Percentiles rank a stretch among this genome's conserved stretches.
Conservation (phyloP, 805 yeast species). For the Kazachstania martiniae region DNA sequence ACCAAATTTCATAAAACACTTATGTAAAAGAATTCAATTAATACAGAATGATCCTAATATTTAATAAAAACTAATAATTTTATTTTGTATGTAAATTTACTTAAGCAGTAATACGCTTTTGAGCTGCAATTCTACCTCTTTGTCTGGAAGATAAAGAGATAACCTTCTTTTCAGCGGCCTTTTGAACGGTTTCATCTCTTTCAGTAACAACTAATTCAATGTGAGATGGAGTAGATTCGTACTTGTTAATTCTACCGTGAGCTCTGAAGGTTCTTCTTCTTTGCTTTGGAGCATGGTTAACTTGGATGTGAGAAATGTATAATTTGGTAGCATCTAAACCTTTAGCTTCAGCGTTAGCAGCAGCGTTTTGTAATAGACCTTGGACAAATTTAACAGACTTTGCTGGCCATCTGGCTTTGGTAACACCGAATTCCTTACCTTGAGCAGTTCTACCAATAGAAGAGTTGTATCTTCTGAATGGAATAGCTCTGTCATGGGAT, state of each 20-base stretch:
- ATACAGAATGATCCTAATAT: too few relatives aligned
- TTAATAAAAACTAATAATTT: neutral
- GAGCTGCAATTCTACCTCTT: constrained; percentile 81
- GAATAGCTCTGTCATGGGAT: constrained; percentile 98
- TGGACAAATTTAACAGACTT: constrained; percentile 93
- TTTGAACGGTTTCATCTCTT: constrained; percentile 86
- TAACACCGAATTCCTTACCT: constrained; percentile 99
- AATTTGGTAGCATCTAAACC: constrained; percentile 94
- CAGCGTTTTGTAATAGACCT: constrained; percentile 94
- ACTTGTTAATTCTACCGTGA: constrained; percentile 99
- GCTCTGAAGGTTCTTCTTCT: constrained; percentile 99
- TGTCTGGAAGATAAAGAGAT: constrained; percentile 83
- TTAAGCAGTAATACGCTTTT: constrained; percentile 74
- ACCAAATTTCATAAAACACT: too few relatives aligned
- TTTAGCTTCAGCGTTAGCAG: constrained; percentile 98
- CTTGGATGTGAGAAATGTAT: constrained; percentile 96
- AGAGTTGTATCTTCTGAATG: constrained; percentile 95
- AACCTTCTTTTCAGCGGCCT: constrained; percentile 64
- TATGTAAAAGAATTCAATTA: too few relatives aligned
- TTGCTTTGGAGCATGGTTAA: constrained; percentile 99
- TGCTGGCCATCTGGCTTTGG: constrained; percentile 99
- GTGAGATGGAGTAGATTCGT: constrained; percentile 98
- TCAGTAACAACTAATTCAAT: constrained; percentile 95
- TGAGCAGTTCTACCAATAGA: constrained; percentile 99
- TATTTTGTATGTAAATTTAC: constrained; percentile 1